Conservation (phyloP, 805 yeast genomes). For the Ogataea naganishii region DNA sequence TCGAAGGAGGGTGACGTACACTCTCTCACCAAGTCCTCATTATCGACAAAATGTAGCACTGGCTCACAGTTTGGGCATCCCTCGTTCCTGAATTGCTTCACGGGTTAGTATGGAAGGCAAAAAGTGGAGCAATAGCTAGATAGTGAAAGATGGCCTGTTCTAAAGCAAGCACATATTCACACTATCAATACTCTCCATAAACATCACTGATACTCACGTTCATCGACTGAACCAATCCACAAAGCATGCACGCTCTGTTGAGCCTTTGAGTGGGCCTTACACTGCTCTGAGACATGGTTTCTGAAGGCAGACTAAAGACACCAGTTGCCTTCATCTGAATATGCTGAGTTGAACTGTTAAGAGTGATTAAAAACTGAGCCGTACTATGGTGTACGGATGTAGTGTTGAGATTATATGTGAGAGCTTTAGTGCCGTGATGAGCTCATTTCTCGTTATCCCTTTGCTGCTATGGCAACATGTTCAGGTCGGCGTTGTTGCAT, state of each 20-base stretch:
- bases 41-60: conserved; percentile 63
- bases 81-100: conserved; percentile 56
- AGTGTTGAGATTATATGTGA: no score
- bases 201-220: conserved; percentile 31
- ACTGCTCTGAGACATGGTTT: conserved; percentile 16
- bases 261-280: conserved; percentile 40
- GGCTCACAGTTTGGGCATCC: conserved; percentile 98
- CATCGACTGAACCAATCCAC: conserved; percentile 85
- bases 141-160: no score
- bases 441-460: no score
- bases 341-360: no score
- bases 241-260: conserved; percentile 95
- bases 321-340: no score
- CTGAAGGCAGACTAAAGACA: background rate
- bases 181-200: background rate
- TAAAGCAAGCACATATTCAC: no score
- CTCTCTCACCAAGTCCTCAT: conserved; percentile 77
- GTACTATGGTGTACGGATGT: no score
- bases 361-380: no score
- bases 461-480: no score
- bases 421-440: no score
- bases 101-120: background rate
- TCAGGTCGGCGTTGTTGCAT: no score
- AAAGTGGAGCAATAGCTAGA: background rate
- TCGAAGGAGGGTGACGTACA: conserved; percentile 96